phyloP scores from a whole-genome alignment of 2,329 filamentous ascomycete species.

The Talaromyces verruculosus region DNA sequence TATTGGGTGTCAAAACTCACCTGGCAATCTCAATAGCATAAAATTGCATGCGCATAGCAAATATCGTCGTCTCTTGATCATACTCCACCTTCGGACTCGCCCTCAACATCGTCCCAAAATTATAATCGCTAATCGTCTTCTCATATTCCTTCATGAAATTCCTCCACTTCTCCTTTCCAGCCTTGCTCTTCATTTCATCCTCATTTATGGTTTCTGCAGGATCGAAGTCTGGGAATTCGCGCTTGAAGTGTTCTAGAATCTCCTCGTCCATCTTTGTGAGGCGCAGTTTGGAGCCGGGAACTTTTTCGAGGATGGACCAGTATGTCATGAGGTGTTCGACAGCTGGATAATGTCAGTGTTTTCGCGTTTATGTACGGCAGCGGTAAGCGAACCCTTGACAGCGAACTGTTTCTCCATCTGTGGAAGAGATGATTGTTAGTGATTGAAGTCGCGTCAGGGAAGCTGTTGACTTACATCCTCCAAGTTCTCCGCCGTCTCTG shows the following conservation, averaged over 20 bases:
- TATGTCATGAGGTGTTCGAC: constrained; percentile 97
- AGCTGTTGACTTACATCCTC: constrained; percentile 58
- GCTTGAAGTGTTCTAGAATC: constrained; percentile 83
- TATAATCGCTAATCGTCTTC: constrained; percentile 94
- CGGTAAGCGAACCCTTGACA: constrained; percentile 69
- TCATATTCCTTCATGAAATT: constrained; percentile 93
- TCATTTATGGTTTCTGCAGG: constrained; percentile 77
- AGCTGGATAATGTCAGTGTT: constrained; percentile 44
- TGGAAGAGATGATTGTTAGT: neutral
- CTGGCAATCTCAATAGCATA: constrained; percentile 76
- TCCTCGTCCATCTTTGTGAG: constrained; percentile 95
- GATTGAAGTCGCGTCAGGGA: neutral
- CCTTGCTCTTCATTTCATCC: constrained; percentile 96
- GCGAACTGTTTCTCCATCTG: constrained; percentile 99
- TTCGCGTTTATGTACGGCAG: neutral
- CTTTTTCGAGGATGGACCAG: constrained; percentile 90
- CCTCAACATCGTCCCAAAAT: constrained; percentile 93
- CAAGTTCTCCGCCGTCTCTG: constrained; percentile 67
- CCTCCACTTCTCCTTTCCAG: constrained; percentile 90
- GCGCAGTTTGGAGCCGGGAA: constrained; percentile 82
- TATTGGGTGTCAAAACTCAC: constrained; percentile 33
- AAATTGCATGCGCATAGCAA: constrained; percentile 80
- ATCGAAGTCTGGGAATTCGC: constrained; percentile 91
- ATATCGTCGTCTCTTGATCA: constrained; percentile 84
- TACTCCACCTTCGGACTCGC: constrained; percentile 78